Evolutionary conservation across 176 grass and related monocot species (phyloP), one percentile per base, ranked within the genome.

Genomic region (Hsuehochloa calcarea): DNA sequence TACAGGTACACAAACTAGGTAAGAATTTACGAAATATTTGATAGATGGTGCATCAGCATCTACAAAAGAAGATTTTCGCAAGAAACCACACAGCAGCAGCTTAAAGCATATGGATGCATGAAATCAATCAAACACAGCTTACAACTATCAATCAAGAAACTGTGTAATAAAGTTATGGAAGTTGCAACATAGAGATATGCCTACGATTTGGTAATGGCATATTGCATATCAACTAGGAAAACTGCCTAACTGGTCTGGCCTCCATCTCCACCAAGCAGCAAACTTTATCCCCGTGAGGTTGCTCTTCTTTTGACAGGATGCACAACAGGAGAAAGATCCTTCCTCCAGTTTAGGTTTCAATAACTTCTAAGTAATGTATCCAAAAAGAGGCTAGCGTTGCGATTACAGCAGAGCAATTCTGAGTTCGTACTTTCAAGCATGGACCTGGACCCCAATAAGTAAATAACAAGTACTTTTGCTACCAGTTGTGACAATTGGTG

Each of bases 1-100:
- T 98, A 44, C 64, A 75, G 13, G 64, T 60, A 67, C 27, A 74
- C 11, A 84, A 74, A 60, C 29, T 38, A 11, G 10, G 9, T 75
- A 45, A 79, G 13, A 35, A 79, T 7, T 71, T 71, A 50, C 7
- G 12, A 43, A 70, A 14, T 10, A 50, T 49, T 37, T 70, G 38
- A 61, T n/a, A 22, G 8, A 85, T 60, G n/a, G 1, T n/a, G 1
- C 8, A 22, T 56, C 22, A 78, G 19, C 40, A 60, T 61, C 5
- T 15, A 41, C 13, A 25, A 17, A 41, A 62, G n/a, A 26, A 43
- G 27, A 63, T 23, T 40, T 41, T 78, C 13, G 75, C n/a, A 44
- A 77, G 11, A 78, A 78, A 78, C 13, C 25, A 78, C 61, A 78
- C 13, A 59, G 60, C 11, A 44, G 0, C 38, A 45, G 1, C n/a